phyloP scores from a whole-genome alignment of 306 rosid genomes.

The Rosa chinensis region DNA sequence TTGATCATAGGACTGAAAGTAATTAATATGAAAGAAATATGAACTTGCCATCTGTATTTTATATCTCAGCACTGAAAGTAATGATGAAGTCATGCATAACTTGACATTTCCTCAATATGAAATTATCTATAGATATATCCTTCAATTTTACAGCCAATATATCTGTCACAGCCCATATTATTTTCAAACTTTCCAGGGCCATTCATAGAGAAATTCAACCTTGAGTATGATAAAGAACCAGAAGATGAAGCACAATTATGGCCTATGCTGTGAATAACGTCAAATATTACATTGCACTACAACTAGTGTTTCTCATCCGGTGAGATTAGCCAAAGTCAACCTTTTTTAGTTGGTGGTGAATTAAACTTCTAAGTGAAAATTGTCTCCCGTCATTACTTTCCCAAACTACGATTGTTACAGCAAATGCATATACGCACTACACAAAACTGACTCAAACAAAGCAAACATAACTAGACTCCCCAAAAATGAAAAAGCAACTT shows the following conservation, averaged over 20 bases:
- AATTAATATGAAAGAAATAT: no score
- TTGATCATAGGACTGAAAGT: no score
- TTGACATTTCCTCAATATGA: not conserved
- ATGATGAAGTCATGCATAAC: no score
- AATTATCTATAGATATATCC: not conserved
- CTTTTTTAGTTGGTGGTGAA: not conserved
- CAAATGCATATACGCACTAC: not conserved
- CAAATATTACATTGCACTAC: not conserved
- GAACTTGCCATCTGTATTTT: no score
- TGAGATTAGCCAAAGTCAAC: not conserved
- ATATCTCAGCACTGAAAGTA: no score
- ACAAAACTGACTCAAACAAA: not conserved
- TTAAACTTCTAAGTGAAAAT: not conserved
- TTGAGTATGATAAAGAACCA: not conserved
- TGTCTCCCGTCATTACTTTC: not conserved
- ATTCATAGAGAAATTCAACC: not conserved
- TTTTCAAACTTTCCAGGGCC: not conserved
- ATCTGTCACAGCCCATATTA: not conserved
- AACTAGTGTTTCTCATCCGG: not conserved
- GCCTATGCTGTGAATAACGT: not conserved
- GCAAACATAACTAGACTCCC: not conserved
- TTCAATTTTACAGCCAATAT: not conserved
- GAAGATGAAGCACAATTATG: not conserved
- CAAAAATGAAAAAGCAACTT: constrained; percentile 16
- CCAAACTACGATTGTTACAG: not conserved